Evolutionary conservation across 31 red algal species (phyloP).

Genomic region (Porphyra umbilicalis): DNA sequence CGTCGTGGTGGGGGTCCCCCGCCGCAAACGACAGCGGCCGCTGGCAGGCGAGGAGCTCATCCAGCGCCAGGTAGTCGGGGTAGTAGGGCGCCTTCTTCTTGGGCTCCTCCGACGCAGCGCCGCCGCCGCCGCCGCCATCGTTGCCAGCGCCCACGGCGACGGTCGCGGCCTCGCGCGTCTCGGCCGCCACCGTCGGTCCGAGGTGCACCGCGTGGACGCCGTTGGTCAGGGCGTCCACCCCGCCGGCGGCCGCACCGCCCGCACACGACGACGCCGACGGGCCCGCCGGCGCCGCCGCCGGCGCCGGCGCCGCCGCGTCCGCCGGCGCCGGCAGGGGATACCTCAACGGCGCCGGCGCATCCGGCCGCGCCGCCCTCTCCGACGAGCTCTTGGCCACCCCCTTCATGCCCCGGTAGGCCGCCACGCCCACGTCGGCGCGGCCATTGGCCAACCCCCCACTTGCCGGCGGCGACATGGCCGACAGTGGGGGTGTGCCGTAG

Average conservation of each 20-base stretch:
- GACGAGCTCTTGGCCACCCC: neutral
- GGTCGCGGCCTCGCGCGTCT: neutral
- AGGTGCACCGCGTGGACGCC: neutral
- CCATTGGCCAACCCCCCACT: neutral
- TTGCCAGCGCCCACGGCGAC: neutral
- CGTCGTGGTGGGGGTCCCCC: conserved; percentile 79
- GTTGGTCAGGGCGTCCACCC: neutral
- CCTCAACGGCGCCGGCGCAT: neutral
- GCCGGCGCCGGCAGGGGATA: no score
- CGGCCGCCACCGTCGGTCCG: neutral
- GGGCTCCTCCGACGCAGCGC: neutral
- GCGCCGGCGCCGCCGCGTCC: neutral
- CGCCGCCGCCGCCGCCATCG: neutral
- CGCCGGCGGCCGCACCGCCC: neutral
- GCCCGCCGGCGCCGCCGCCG: neutral
- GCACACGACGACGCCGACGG: neutral
- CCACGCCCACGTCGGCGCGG: neutral
- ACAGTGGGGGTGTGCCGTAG: neutral
- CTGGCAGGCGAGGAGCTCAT: conserved; percentile 59
- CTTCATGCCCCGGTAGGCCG: neutral
- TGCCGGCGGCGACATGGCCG: neutral
- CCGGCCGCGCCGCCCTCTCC: neutral
- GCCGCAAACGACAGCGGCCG: conserved; percentile 48
- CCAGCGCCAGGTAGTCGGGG: conserved; percentile 52
- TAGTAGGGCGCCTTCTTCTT: conserved; percentile 36